Evolutionary conservation across 192 early-diverging fungal species (phyloP).

Genomic region (Entomortierella lignicola): DNA sequence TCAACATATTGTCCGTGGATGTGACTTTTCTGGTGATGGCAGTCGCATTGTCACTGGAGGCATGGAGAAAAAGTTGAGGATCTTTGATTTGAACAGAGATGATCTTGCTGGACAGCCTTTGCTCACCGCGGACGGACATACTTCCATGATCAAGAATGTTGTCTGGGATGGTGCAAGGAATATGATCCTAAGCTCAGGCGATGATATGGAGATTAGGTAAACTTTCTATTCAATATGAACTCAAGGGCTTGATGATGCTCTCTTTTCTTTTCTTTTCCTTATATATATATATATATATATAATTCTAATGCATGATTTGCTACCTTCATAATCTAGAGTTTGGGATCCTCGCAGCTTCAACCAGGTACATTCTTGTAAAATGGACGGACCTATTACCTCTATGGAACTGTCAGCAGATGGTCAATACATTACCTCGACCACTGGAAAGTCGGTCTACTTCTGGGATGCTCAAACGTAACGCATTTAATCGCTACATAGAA

Average conservation of each 20-base stretch:
- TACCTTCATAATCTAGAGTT: slow-evolving; percentile 55
- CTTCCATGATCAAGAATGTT: slow-evolving; percentile 70
- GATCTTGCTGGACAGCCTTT: slow-evolving; percentile 52
- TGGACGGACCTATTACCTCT: slow-evolving; percentile 73
- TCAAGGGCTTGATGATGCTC: too few species aligned
- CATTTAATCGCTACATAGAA: too few species aligned
- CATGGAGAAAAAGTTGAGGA: slow-evolving; percentile 81
- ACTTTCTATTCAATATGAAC: too few species aligned
- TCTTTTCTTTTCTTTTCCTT: too few species aligned
- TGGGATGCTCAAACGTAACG: slow-evolving; percentile 77
- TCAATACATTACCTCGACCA: slow-evolving; percentile 79
- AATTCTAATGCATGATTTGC: too few species aligned
- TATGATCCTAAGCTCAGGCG: slow-evolving; percentile 70
- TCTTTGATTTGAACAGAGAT: slow-evolving; percentile 80
- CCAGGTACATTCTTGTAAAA: slow-evolving; percentile 71
- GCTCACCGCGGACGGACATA: slow-evolving; percentile 62
- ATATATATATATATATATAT: too few species aligned
- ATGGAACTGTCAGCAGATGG: slow-evolving; percentile 82
- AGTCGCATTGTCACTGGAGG: slow-evolving; percentile 84
- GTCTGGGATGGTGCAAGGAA: slow-evolving; percentile 70
- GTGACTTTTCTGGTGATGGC: slow-evolving; percentile 82
- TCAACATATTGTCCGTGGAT: slow-evolving; percentile 84
- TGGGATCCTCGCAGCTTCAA: slow-evolving; percentile 80
- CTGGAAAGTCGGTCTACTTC: slow-evolving; percentile 79
- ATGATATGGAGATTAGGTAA: slow-evolving; percentile 66